phyloP scores from a whole-genome alignment of 2,329 filamentous ascomycete genomes.

The Claviceps sp. region DNA sequence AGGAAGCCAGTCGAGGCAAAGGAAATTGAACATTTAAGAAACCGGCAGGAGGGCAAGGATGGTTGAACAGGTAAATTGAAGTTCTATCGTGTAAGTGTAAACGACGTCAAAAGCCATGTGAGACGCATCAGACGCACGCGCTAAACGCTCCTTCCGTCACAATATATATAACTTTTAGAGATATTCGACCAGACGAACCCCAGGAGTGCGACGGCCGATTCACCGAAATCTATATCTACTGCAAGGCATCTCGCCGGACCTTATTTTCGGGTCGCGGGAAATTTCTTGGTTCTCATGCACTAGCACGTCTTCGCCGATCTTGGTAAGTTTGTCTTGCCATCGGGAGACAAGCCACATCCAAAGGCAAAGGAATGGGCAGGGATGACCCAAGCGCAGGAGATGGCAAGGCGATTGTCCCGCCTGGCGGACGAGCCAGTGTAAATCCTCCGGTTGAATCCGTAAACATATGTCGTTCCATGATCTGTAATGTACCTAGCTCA shows the following conservation, averaged over 20 bases:
- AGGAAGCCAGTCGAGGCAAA: neutral
- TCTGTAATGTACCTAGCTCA: neutral
- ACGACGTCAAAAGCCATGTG: neutral
- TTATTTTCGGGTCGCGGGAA: neutral
- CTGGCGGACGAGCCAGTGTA: neutral
- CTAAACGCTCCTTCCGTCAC: neutral
- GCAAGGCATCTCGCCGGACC: neutral
- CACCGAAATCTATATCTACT: neutral
- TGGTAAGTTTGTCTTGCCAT: neutral
- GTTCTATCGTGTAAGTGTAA: neutral
- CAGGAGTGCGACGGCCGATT: neutral
- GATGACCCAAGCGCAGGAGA: neutral
- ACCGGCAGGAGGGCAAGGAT: neutral
- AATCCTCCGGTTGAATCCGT: neutral
- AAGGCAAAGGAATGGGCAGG: neutral
- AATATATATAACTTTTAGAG: neutral
- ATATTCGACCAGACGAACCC: neutral
- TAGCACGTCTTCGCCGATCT: neutral
- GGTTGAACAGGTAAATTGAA: neutral
- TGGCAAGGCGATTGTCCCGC: neutral
- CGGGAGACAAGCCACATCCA: too few species aligned
- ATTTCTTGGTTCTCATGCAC: neutral
- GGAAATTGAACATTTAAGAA: conserved; percentile 4
- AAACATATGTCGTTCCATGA: neutral
- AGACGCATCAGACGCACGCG: neutral